Evolutionary conservation across 345 rosid genomes (phyloP), one percentile per base, ranked within the genome.

Genomic region (Orychophragmus violaceus): DNA sequence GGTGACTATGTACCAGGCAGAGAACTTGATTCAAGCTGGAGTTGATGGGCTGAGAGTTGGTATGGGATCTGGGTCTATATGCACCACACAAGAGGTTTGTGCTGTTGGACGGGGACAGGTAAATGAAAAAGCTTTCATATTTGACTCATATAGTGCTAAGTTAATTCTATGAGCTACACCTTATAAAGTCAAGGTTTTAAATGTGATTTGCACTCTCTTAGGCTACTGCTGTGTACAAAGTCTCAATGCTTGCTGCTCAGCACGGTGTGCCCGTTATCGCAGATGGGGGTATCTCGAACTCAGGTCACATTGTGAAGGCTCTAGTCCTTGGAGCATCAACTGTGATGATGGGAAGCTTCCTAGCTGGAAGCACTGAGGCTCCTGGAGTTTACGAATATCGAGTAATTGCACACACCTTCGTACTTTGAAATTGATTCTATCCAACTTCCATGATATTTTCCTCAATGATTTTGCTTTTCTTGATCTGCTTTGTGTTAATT

Each of bases 221-320:
- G 98, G 97, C 96, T 70, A 83, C 96, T 64, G 97, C 98, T 49
- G 95, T 93, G 35, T 93, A 86, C 80, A 90, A 93, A 81, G 98
- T 89, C 52, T 76, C 97, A 6, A 81, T 83, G n/a, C 52, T 89
- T 37, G 91, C 97, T 63, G 74, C 97, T 29, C 88, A 78, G 67
- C 69, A 76, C 62, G 86, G 85, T 58, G 80, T 90, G 39, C 98
- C 97, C 12, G 85, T 93, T 32, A 88, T 93, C 62, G 97, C 97
- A 2, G 98, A 93, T 81, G 98, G 98, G 68, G 98, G 98, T 63
- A 86, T 93, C 75, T 86, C 96, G 76, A 84, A 85, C 77, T 90
- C 97, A 1, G 98, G 98, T 55, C 96, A 90, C 42, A 83, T 93
- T 70, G 96, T 93, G 30, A 90, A 93, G 71, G 98, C 96, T 77